These are phyloP conservation scores for Nematocida minor DNA, from an alignment of 371 early-diverging fungal genomes.

Conservation along the genomic window DNA sequence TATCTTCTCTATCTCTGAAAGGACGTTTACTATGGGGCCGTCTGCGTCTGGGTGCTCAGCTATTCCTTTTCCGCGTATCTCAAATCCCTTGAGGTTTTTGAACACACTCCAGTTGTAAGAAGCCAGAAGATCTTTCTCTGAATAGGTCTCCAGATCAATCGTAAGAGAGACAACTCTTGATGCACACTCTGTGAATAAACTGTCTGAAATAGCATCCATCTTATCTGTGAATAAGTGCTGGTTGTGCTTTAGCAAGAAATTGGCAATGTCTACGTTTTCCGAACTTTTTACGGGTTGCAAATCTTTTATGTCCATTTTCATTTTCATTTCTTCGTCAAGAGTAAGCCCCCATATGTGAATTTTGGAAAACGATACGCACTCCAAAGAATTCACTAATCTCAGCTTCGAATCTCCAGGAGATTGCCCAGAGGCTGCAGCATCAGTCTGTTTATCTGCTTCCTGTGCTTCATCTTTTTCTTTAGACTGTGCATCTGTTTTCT, in stretches of 20 bases:
- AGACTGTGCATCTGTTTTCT: too few relatives aligned
- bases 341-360: neutral
- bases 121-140: neutral
- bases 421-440: too few relatives aligned
- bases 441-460: too few relatives aligned
- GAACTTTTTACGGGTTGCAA: neutral
- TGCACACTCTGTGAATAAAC: neutral
- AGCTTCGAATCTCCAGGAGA: too few relatives aligned
- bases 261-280: neutral
- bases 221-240: neutral
- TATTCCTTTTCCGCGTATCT: neutral
- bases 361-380: neutral
- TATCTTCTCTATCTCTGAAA: too few relatives aligned
- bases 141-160: neutral
- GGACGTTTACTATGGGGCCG: too few relatives aligned
- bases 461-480: too few relatives aligned
- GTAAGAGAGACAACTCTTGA: neutral
- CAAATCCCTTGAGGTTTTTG: neutral
- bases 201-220: neutral
- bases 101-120: neutral
- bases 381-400: neutral
- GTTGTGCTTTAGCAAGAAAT: slow-evolving; percentile 12
- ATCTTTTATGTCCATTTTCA: neutral
- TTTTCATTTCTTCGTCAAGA: neutral
- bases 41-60: too few relatives aligned